A percentile compares a stretch with the other conserved stretches of the same genome.
phyloP scores from a whole-genome alignment of 2,329 filamentous ascomycete species.

The Cladosporium colombiae region DNA sequence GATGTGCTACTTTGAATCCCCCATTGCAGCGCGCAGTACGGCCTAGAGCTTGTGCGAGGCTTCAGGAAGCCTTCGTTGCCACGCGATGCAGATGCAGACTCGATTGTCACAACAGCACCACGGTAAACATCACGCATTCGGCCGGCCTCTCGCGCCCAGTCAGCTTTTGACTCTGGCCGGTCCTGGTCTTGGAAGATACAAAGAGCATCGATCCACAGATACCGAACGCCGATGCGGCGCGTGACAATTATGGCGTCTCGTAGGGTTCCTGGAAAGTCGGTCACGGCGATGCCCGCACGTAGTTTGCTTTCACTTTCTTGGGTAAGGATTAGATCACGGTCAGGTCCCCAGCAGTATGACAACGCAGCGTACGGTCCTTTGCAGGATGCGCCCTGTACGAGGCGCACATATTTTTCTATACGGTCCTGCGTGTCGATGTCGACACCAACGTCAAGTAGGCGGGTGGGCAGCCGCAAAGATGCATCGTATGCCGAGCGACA shows the following conservation, averaged over 20 bases:
- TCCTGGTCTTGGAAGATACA: slow-evolving; percentile 17
- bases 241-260: slow-evolving; percentile 2
- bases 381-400: background rate
- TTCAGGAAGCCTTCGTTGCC: slow-evolving; percentile 16
- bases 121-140: slow-evolving; percentile 8
- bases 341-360: background rate
- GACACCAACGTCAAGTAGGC: background rate
- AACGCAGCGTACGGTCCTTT: background rate
- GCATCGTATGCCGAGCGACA: background rate
- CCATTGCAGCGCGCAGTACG: background rate
- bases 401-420: background rate
- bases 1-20: background rate
- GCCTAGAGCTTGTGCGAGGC: background rate
- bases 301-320: background rate
- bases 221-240: slow-evolving; percentile 18
- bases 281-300: background rate
- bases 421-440: background rate
- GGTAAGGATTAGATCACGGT: background rate
- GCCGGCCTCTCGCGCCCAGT: slow-evolving; percentile 16
- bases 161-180: slow-evolving; percentile 6
- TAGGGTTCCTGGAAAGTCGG: background rate
- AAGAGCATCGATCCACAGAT: slow-evolving; percentile 25
- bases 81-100: slow-evolving; percentile 13
- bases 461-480: background rate
- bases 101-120: slow-evolving; percentile 20